These are phyloP conservation scores for Polysphondylium violaceum DNA, from an alignment of 78 protist species.

Conservation along the genomic window DNA sequence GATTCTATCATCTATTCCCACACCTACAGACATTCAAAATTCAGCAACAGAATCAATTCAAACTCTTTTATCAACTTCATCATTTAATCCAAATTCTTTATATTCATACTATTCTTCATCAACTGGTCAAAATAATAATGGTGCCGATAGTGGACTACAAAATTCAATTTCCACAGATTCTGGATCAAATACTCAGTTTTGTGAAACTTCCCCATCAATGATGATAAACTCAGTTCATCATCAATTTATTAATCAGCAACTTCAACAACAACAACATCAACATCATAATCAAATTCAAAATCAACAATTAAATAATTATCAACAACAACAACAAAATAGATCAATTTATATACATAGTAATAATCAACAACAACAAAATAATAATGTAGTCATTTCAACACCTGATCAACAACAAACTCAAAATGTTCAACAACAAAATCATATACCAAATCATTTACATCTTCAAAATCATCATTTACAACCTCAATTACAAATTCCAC, in stretches of 20 bases:
- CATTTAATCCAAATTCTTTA: slow-evolving; percentile 21
- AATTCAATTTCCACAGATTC: not conserved
- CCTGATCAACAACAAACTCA: too few relatives aligned
- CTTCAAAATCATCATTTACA: slow-evolving; percentile 11
- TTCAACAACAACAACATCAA: slow-evolving; percentile 33
- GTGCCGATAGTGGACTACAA: not conserved
- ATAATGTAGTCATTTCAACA: not conserved
- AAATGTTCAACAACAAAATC: slow-evolving; percentile 6
- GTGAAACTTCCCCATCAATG: slow-evolving; percentile 18
- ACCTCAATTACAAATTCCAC: slow-evolving; percentile 5
- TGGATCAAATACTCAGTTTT: not conserved
- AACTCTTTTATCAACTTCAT: not conserved
- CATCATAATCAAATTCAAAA: slow-evolving; percentile 8
- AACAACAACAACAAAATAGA: slow-evolving; percentile 36
- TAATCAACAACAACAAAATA: not conserved
- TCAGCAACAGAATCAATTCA: slow-evolving; percentile 42
- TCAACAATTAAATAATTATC: not conserved
- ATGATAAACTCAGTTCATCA: slow-evolving; percentile 49
- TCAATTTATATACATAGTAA: slow-evolving; percentile 13
- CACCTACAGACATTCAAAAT: slow-evolving; percentile 30
- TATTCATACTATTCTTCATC: not conserved
- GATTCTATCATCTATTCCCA: slow-evolving; percentile 13
- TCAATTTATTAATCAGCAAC: slow-evolving; percentile 42
- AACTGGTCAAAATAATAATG: not conserved
- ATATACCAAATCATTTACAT: too few relatives aligned